These are phyloP conservation scores for Rhodotorula graminis DNA, from an alignment of 768 basidiomycete genomes.

Conservation along the genomic window DNA sequence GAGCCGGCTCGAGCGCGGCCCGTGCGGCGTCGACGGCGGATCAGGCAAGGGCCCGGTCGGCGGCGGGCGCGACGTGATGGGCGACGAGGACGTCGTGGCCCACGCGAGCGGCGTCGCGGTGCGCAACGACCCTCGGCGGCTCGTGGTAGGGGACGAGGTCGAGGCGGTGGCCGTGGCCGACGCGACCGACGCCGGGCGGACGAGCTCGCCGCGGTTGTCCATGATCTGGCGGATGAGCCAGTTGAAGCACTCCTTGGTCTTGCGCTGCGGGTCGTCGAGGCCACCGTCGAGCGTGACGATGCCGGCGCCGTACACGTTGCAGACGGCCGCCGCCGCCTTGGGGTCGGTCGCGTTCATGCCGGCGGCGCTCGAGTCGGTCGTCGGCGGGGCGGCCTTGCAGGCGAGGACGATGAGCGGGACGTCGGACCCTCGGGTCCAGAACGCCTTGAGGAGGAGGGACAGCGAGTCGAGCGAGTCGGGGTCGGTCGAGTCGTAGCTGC, in stretches of 20 bases:
- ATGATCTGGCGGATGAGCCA: slow-evolving; percentile 67
- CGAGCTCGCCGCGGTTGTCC: slow-evolving; percentile 47
- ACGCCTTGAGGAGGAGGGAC: slow-evolving; percentile 45
- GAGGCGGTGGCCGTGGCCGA: not conserved
- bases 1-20: not conserved
- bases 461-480: slow-evolving; percentile 25
- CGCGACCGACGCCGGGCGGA: not conserved
- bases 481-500: slow-evolving; percentile 40
- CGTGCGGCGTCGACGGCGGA: not conserved
- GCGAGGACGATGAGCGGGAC: slow-evolving; percentile 66
- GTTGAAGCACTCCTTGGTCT: slow-evolving; percentile 68
- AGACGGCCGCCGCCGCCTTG: slow-evolving; percentile 26
- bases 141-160: not conserved
- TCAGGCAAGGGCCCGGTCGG: not conserved
- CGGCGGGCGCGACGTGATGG: not conserved
- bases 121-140: slow-evolving; percentile 12
- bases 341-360: slow-evolving; percentile 42
- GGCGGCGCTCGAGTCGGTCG: not conserved
- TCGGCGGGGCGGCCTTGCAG: slow-evolving; percentile 72
- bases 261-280: slow-evolving; percentile 58
- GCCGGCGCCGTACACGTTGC: slow-evolving; percentile 41
- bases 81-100: slow-evolving; percentile 9
- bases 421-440: slow-evolving; percentile 59
- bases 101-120: not conserved
- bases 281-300: slow-evolving; percentile 46